Evolutionary conservation across 176 grass and related monocot species (phyloP).

Genomic region (Neostapfia colusana): DNA sequence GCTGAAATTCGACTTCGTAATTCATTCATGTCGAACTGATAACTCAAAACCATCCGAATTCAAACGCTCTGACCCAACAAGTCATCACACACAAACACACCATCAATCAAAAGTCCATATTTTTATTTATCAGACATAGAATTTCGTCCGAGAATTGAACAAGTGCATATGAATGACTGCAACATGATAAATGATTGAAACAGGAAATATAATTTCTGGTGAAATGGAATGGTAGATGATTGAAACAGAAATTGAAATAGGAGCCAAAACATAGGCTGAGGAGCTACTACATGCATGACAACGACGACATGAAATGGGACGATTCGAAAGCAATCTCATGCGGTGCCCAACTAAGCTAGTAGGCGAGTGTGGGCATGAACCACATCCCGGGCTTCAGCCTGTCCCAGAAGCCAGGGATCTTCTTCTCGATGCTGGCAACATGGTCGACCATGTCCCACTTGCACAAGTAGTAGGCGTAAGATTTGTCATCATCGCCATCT

Average conservation of each 20-base stretch:
- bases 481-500: not conserved
- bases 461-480: not conserved
- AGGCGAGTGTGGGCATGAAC: slow-evolving; percentile 17
- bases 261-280: not conserved
- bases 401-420: not conserved
- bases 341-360: not conserved
- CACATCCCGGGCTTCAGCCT: not conserved
- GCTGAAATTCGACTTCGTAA: not conserved
- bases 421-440: not conserved
- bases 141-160: not conserved
- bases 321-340: not conserved
- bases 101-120: not conserved
- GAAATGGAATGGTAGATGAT: not conserved
- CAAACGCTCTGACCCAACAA: not conserved
- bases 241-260: not conserved
- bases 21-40: not conserved
- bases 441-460: not conserved
- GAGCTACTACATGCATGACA: not conserved
- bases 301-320: not conserved
- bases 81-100: not conserved
- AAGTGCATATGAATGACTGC: not conserved
- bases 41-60: not conserved
- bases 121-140: not conserved
- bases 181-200: too few relatives aligned
- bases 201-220: too few relatives aligned